A percentile compares a stretch with the other conserved stretches of the same genome.
Conservation (phyloP, 305 asterid genomes). For the Plantago coronopus region DNA sequence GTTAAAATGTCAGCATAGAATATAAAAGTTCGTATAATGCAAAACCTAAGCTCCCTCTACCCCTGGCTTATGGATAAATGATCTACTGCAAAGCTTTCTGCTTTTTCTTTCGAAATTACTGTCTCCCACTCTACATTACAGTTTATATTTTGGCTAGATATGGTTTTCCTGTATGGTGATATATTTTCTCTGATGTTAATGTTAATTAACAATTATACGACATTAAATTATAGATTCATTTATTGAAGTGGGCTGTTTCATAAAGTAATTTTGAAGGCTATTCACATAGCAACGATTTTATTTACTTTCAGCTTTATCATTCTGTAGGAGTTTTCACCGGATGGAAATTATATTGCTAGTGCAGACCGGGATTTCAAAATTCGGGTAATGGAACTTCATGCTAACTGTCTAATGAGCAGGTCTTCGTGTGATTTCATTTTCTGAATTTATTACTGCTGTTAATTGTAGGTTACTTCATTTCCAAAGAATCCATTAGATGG, state of each 20-base stretch:
- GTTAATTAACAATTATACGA: too few species aligned
- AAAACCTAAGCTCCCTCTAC: too few species aligned
- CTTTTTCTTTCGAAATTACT: neutral
- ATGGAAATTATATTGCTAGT: slow-evolving; percentile 61
- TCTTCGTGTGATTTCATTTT: slow-evolving; percentile 17
- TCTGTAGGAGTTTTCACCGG: slow-evolving; percentile 83
- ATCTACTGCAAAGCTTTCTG: neutral
- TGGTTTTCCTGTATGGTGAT: neutral
- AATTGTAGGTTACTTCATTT: slow-evolving; percentile 66
- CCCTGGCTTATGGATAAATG: neutral
- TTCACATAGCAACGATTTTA: slow-evolving; percentile 8
- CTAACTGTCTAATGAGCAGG: slow-evolving; percentile 14
- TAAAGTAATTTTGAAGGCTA: neutral
- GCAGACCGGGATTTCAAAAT: slow-evolving; percentile 95
- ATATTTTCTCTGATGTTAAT: neutral
- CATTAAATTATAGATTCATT: neutral
- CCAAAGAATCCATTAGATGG: slow-evolving; percentile 70
- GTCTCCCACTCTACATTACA: neutral
- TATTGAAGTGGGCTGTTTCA: neutral
- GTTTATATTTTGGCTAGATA: neutral
- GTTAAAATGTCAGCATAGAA: too few species aligned
- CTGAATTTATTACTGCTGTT: slow-evolving; percentile 21
- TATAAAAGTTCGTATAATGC: too few species aligned
- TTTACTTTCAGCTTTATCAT: slow-evolving; percentile 3
- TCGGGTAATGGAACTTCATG: slow-evolving; percentile 47